Base-by-base conservation (phyloP, 306 rosid genomes). In the Gastrolobium bilobum region DNA sequence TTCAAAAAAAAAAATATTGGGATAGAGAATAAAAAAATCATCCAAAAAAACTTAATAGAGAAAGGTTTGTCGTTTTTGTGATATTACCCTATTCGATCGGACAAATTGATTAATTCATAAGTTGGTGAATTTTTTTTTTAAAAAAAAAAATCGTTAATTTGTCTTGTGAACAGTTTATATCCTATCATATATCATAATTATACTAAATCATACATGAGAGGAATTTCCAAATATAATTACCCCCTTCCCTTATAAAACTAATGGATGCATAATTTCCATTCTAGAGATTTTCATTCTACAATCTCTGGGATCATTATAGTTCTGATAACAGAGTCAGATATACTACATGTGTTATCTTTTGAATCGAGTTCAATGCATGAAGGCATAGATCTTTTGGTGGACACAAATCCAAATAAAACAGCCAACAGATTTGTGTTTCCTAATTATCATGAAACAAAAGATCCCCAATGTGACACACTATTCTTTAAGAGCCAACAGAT, bases 351-450 rank as follows among this genome's bases (percentile, higher is more conserved):
- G 31, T 6, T 69, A 34, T 26, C 30, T 20, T 20, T 59, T 43
- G 65, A 51, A 50, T 57, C 0, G 50, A 71, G 39, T 44, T 37
- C 37, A 48, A 50, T 78, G 87, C 90, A 81, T 81, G 86, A 68
- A 69, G 73, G 80, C 37, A 78, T 7, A 62, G 64, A 73, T 35
- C 15, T 4, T 30, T 51, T 39, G 39, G 65, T 38, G 46, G 71
- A 64, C 78, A 80, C 5, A 73, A 57, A 73, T 78, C 72, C 65
- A 73, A 75, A 71, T 47, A 72, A 81, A 77, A 71, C 8, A 73
- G 80, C 90, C 85, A 82, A 75, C 85, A 76, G 86, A 89, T 71
- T 81, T 62, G 34, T 79, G 86, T 82, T 82, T 63, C 64, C 40
- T 34, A 26, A 75, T 73, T 54, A 68, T 61, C 10, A 75, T 64